Evolutionary conservation across 805 yeast species (phyloP).

Genomic region (Candida easanensis): DNA sequence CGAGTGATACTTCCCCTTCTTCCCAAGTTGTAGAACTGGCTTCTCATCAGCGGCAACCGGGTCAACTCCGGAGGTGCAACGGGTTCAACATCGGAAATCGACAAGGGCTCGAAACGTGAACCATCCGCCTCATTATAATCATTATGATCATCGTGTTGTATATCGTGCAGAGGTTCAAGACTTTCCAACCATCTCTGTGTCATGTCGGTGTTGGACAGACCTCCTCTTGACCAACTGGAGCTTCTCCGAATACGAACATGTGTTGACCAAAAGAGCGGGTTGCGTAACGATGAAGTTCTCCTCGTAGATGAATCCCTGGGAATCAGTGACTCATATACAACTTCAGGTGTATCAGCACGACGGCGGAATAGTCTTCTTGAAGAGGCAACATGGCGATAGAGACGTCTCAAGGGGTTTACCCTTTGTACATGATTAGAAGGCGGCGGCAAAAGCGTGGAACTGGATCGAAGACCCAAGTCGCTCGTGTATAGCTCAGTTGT

Average conservation of each 20-base stretch:
- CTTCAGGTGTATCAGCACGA: background rate
- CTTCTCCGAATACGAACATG: background rate
- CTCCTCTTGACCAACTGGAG: background rate
- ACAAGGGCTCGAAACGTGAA: background rate
- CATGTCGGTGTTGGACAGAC: background rate
- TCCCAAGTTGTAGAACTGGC: background rate
- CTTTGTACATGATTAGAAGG: background rate
- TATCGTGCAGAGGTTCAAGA: background rate
- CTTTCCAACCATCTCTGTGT: background rate
- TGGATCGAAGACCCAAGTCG: background rate
- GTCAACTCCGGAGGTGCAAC: no score
- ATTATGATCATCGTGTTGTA: background rate
- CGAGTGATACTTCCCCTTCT: background rate
- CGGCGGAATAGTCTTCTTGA: slow-evolving; percentile 1
- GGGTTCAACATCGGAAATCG: no score
- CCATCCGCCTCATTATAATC: no score
- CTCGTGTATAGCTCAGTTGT: background rate
- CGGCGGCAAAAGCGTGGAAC: background rate
- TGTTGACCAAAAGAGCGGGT: background rate
- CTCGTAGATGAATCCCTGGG: background rate
- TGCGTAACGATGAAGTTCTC: background rate
- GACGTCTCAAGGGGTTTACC: background rate
- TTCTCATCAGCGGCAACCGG: background rate
- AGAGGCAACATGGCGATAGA: background rate
- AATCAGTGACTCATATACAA: background rate